These are phyloP conservation scores for Tuber umbilicatum DNA, from an alignment of 495 filamentous ascomycete species.

Conservation along the genomic window DNA sequence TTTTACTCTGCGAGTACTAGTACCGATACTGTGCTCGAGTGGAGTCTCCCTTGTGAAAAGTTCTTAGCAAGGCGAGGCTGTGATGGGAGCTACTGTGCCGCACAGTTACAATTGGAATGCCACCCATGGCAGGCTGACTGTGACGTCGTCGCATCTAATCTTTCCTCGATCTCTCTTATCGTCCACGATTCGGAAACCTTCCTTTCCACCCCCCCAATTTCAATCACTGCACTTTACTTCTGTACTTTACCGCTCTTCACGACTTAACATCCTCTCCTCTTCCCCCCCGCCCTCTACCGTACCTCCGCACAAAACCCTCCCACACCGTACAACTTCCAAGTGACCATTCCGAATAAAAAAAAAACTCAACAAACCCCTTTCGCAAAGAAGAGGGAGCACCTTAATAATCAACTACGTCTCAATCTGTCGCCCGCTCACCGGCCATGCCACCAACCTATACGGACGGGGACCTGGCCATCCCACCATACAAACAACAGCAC, in stretches of 20 bases:
- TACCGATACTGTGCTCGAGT: too few relatives aligned
- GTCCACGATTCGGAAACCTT: not conserved
- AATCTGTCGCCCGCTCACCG: constrained; percentile 1
- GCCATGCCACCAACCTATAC: constrained; percentile 36
- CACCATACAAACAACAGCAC: constrained; percentile 46
- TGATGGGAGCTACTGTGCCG: not conserved
- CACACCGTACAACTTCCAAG: not conserved
- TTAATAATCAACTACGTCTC: constrained; percentile 6
- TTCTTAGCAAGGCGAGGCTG: not conserved
- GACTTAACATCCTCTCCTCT: not conserved
- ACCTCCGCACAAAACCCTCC: not conserved
- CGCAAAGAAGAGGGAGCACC: not conserved
- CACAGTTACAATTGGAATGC: not conserved
- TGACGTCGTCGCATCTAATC: constrained; percentile 6
- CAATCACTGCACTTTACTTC: not conserved
- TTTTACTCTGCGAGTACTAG: too few relatives aligned
- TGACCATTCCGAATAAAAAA: not conserved
- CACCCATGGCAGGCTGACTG: not conserved
- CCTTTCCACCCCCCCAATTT: not conserved
- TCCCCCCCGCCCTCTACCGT: too few relatives aligned
- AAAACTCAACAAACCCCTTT: not conserved
- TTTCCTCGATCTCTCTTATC: not conserved
- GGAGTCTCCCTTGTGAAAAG: too few relatives aligned
- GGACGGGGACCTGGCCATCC: constrained; percentile 47
- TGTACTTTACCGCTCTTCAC: not conserved